phyloP scores from a whole-genome alignment of 2,329 filamentous ascomycete species.

The Apiospora koreana region DNA sequence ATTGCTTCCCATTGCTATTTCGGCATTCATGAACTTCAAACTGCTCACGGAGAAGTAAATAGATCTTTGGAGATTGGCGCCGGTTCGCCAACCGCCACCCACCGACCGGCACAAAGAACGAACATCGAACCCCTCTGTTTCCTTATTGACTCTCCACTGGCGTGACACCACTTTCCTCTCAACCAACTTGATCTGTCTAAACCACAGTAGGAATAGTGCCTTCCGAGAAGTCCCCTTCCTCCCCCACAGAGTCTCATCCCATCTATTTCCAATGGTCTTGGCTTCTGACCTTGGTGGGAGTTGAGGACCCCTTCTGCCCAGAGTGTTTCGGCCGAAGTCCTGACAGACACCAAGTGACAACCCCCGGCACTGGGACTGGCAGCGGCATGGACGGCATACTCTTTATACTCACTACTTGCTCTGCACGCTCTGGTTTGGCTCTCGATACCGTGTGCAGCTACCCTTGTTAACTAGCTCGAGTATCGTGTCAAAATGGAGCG shows the following conservation, averaged over 20 bases:
- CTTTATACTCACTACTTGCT: neutral
- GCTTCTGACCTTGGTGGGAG: neutral
- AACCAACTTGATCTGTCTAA: constrained; percentile 9
- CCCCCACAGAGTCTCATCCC: constrained; percentile 10
- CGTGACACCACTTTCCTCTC: constrained; percentile 11
- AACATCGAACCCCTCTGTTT: neutral
- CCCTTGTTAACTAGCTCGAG: neutral
- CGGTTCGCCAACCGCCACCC: neutral
- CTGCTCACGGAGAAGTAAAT: neutral
- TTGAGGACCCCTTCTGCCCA: neutral
- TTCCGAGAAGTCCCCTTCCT: neutral
- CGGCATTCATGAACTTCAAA: neutral
- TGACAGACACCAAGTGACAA: neutral
- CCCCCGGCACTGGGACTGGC: neutral
- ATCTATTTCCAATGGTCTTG: neutral
- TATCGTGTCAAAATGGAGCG: neutral
- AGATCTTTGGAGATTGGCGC: neutral
- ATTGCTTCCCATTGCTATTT: neutral
- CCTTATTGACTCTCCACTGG: neutral
- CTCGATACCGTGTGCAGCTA: neutral
- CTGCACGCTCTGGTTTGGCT: neutral
- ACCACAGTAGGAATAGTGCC: neutral
- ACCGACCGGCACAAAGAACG: neutral
- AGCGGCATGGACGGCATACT: neutral
- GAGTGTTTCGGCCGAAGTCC: constrained; percentile 1